Base-by-base conservation (phyloP, 345 rosid genomes). In the Eucalyptus grandis region DNA sequence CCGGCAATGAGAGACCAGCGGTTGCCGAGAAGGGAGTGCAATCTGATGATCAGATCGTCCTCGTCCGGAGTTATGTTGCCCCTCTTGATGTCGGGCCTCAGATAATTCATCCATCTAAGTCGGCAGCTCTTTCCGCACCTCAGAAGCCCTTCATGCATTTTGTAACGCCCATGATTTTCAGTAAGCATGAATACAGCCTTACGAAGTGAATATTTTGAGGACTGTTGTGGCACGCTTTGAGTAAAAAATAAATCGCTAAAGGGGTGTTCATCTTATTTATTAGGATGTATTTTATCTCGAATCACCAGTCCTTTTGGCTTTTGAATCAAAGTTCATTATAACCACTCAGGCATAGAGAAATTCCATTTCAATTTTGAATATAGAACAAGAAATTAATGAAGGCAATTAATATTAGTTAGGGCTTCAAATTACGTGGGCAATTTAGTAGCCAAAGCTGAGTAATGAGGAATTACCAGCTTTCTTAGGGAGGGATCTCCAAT, bases 1-100 rank as follows among this genome's bases (percentile, higher is more conserved):
- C 95, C 95, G 19, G 96, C 95, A 24, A 95, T 95, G 88, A 95
- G 93, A 40, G 95, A 95, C 96, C 96, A 95, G 8, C 96, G 93
- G 77, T 95, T 95, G 17, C 95, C 96, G 4, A 95, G 94, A 9
- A 95, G 91, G n/a, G 94, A 89, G 86, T 95, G 95, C 90, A 94
- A 87, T 88, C 96, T 89, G 86, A 94, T 90, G 49, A 95, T 94
- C 40, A 95, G 92, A 47, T 95, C 96, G 11, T 95, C 95, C 87
- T 94, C 95, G 14, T 94, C 96, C 0, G 91, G 90, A 3, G 90
- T 90, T 69, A 95, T 95, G 91, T 94, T 94, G 14, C 96, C 96
- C 86, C 94, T 91, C 91, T 95, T 94, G 47, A 95, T 95, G 87
- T 95, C 95, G 27, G 96, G 96, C 14, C 96, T 91, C 37, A 95